Base-by-base conservation (phyloP, 305 asterid species). In the Fraxinus sp. region DNA sequence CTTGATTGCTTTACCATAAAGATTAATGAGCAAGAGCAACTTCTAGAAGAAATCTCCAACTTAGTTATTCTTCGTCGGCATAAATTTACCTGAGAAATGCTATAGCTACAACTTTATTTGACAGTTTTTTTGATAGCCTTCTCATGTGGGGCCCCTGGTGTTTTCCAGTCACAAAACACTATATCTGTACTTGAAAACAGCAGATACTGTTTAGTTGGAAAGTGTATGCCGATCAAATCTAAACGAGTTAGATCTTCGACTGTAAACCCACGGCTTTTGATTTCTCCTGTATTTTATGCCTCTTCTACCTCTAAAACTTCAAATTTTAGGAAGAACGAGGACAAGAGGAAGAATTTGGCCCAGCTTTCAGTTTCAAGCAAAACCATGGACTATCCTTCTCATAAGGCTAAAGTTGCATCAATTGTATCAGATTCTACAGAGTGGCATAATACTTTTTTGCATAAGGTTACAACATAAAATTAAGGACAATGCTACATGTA, bases 111-210 rank as follows among this genome's bases (percentile, higher is more conserved):
- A 28, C 32, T 28, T 28, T 28, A 28, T 28, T 28, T 28, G 32
- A 28, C 3, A 28, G 32, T 28, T 0, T 28, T 28, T 28, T 28
- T 28, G 32, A 28, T 28, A 28, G 32, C 32, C 32, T 0, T 28
- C 32, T 28, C 32, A 0, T 0, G 32, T 28, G 32, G 32, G 32
- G 1, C 28, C 32, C 32, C 32, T 0, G 32, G 84, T 77, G 55
- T 83, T 11, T 89, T 87, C 88, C 88, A 84, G 81, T 83, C 86
- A 24, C 93, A 88, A 57, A 91, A 93, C 88, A 91, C 95, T 1
- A 88, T 89, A 84, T 90, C 93, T 9, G 93, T 91, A 77, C 96
- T 92, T 41, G 94, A 93, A 80, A 87, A 85, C 84, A 82, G 85
- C 74, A 86, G 88, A 71, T 85, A 90, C 76, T 83, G 88, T 86